Evolutionary conservation across 2,329 filamentous ascomycete genomes (phyloP), one percentile per base, ranked within the genome.

Genomic region (Epichloe glyceriae): DNA sequence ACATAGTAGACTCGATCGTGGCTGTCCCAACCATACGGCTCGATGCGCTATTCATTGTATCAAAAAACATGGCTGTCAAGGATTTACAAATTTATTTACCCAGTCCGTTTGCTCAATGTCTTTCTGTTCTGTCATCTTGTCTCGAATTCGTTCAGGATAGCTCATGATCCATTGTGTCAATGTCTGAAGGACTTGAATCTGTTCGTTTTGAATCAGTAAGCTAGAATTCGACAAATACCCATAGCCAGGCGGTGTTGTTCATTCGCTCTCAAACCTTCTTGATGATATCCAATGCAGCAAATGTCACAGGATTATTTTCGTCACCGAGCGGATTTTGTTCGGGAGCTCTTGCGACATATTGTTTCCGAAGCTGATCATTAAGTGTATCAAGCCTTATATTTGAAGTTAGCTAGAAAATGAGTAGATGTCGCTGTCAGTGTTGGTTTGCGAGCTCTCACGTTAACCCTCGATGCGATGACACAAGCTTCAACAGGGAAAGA

Each of bases 391-490:
- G 79, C 1, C 90, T 96, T 53, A 30, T 41, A 17, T 26, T n/a
- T 10, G 59, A 47, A 65, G 58, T 50, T 34, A 56, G 35, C 51
- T 17, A 37, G 52, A 22, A 20, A 56, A 56, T 41, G 58, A 52
- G 19, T 30, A 19, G 34, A 26, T 14, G 10, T 22, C 38, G 14
- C 38, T 35, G 22, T 3, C 38, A 44, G 47, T 48, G 46, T 12
- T 15, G 17, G 8, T 34, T 12, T 17, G 44, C 39, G 22, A 52
- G 41, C 54, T 76, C 86, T 58, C 79, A 95, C 89, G 85, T 94
- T 46, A 97, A 73, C 56, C 90, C 90, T 56, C 90, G 85, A 71
- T 96, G 89, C 53, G 90, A 95, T 34, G 93, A 96, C 47, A 96
- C 83, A 64, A 86, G 89, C 75, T 96, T 96, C 53, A 97, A 80